Conservation (phyloP, 257 asterid species). For the Parsonsia alboflavescens region DNA sequence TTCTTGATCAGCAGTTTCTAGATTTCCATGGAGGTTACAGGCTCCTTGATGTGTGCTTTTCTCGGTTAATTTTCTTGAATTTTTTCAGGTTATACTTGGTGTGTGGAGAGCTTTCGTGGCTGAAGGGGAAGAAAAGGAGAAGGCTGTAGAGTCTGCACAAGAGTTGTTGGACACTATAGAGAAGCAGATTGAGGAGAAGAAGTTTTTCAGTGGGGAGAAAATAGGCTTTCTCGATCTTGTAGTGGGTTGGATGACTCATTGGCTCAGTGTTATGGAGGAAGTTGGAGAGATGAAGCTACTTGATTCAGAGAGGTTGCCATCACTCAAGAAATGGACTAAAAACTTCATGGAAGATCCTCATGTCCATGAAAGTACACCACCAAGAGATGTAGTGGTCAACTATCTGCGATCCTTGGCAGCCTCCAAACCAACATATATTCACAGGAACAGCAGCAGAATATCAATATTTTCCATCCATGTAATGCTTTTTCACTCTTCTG, state of each 20-base stretch:
- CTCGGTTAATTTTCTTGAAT: too few species aligned
- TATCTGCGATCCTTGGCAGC: slow-evolving; percentile 34
- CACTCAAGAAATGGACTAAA: slow-evolving; percentile 31
- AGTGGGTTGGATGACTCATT: slow-evolving; percentile 35
- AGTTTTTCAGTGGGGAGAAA: slow-evolving; percentile 36
- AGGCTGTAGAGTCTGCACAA: too few species aligned
- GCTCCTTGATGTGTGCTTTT: too few species aligned
- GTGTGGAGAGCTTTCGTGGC: too few species aligned
- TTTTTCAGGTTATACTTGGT: too few species aligned
- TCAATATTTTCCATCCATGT: neutral
- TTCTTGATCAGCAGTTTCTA: too few species aligned
- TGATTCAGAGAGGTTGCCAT: slow-evolving; percentile 26
- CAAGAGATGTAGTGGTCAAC: slow-evolving; percentile 24
- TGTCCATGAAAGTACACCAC: slow-evolving; percentile 32
- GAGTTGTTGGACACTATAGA: too few species aligned
- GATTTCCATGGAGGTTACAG: too few species aligned
- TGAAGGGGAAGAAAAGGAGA: too few species aligned
- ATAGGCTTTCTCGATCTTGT: slow-evolving; percentile 46
- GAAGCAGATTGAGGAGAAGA: slow-evolving; percentile 28
- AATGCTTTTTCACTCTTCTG: neutral
- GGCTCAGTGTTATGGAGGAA: slow-evolving; percentile 42
- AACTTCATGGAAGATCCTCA: slow-evolving; percentile 30
- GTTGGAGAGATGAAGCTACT: slow-evolving; percentile 39
- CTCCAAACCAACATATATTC: slow-evolving; percentile 4
- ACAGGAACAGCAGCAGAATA: neutral